A percentile compares a stretch with the other conserved stretches of the same genome.
These are phyloP conservation scores for Clavispora fructus DNA, from an alignment of 805 yeast species.

Conservation along the genomic window DNA sequence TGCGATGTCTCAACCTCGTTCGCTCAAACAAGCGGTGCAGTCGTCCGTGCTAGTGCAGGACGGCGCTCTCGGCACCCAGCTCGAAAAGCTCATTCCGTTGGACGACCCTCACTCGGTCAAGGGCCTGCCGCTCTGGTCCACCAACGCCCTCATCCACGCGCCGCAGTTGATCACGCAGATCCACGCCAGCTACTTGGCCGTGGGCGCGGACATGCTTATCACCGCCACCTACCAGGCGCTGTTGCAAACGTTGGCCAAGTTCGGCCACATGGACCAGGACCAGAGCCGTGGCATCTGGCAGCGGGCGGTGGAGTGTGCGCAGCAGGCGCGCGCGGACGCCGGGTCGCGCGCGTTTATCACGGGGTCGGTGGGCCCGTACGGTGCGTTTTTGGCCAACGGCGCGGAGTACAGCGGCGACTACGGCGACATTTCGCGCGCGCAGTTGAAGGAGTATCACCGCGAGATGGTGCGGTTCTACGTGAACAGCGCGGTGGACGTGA, in stretches of 20 bases:
- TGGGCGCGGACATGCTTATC: conserved; percentile 14
- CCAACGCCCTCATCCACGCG: conserved; percentile 13
- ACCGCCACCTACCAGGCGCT: conserved; percentile 18
- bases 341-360: conserved; percentile 28
- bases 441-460: conserved; percentile 46
- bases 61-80: conserved; percentile 16
- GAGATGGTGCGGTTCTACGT: conserved; percentile 39
- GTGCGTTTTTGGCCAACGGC: conserved; percentile 62
- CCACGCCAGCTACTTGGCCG: conserved; percentile 13
- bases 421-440: conserved; percentile 31
- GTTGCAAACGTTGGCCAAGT: conserved; percentile 9
- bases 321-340: conserved; percentile 5
- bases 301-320: conserved; percentile 11
- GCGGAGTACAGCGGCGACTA: conserved; percentile 73
- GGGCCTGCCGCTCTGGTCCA: conserved; percentile 17
- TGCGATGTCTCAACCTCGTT: background rate
- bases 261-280: conserved; percentile 7
- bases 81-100: conserved; percentile 12
- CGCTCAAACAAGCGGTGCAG: conserved; percentile 5
- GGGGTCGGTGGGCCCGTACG: conserved; percentile 76
- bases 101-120: conserved; percentile 14
- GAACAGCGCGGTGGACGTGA: conserved; percentile 43
- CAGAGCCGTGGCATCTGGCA: conserved; percentile 11
- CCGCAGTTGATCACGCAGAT: conserved; percentile 11
- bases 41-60: conserved; percentile 8